Evolutionary conservation across 805 yeast genomes (phyloP).

Genomic region (Barnettozyma wickerhamii): DNA sequence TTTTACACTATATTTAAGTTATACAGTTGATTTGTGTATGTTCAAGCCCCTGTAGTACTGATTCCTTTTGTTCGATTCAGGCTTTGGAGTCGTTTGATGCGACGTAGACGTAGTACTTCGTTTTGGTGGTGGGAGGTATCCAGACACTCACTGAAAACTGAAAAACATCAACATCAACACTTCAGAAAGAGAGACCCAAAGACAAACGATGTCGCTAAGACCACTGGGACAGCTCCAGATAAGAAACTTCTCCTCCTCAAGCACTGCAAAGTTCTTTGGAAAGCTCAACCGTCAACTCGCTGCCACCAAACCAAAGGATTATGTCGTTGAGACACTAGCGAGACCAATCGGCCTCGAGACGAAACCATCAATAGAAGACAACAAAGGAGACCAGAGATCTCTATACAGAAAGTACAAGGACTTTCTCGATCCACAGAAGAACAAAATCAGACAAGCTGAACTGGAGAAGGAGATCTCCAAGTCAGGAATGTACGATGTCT

Average conservation of each 20-base stretch:
- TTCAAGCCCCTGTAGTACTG: no score
- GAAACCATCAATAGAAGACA: constrained; percentile 36
- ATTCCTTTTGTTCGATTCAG: no score
- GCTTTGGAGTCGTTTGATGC: no score
- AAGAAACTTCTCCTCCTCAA: constrained; percentile 11
- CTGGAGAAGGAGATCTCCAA: constrained; percentile 60
- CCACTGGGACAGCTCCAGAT: no score
- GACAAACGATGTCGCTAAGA: no score
- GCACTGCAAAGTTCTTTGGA: constrained; percentile 19
- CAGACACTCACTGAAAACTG: no score
- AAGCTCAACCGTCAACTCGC: constrained; percentile 32
- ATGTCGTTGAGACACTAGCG: constrained; percentile 30
- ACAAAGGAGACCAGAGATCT: constrained; percentile 36
- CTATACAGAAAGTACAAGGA: constrained; percentile 38
- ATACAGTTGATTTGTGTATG: no score
- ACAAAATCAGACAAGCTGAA: constrained; percentile 43
- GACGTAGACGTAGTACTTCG: no score
- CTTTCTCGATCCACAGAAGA: constrained; percentile 44
- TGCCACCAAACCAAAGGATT: constrained; percentile 34
- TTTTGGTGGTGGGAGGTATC: no score
- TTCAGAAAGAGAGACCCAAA: no score
- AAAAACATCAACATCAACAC: no score
- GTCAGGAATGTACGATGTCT: constrained; percentile 64
- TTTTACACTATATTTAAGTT: no score
- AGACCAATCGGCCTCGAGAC: constrained; percentile 43